phyloP scores from a whole-genome alignment of 2,329 filamentous ascomycete species.

The Waltergamsia citrina region DNA sequence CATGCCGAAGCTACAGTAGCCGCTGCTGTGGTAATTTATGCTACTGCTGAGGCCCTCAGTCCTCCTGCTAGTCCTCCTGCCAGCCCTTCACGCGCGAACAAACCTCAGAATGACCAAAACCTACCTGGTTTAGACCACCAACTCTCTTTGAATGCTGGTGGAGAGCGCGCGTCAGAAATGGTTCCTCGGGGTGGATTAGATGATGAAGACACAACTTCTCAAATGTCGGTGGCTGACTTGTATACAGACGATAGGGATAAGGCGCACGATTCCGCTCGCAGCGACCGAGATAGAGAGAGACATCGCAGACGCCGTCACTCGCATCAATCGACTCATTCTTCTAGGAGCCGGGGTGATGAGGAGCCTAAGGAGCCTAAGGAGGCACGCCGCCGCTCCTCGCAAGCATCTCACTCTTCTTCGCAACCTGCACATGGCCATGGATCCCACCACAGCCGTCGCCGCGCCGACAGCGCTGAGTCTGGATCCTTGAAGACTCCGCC shows the following conservation, averaged over 20 bases:
- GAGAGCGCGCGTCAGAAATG: slow-evolving; percentile 1
- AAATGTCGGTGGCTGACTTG: slow-evolving; percentile 43
- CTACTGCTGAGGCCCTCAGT: slow-evolving; percentile 37
- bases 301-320: slow-evolving; percentile 27
- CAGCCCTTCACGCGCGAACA: slow-evolving; percentile 17
- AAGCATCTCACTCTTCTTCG: slow-evolving; percentile 9
- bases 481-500: slow-evolving; percentile 21
- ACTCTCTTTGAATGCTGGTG: slow-evolving; percentile 13
- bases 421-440: slow-evolving; percentile 11
- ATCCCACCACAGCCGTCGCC: slow-evolving; percentile 22
- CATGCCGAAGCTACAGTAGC: slow-evolving; percentile 43
- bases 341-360: slow-evolving; percentile 18
- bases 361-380: slow-evolving; percentile 19
- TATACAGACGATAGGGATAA: slow-evolving; percentile 41
- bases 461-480: slow-evolving; percentile 26
- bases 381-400: slow-evolving; percentile 15
- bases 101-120: slow-evolving; percentile 13
- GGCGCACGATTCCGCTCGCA: slow-evolving; percentile 22
- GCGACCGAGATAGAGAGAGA: slow-evolving; percentile 27
- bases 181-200: not conserved
- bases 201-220: slow-evolving; percentile 21
- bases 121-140: slow-evolving; percentile 15
- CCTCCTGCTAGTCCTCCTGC: slow-evolving; percentile 30
- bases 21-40: slow-evolving; percentile 43
- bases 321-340: slow-evolving; percentile 12